Percentiles rank a stretch among this genome's conserved stretches.
phyloP scores from a whole-genome alignment of 805 yeast species.

The Lipomyces mesembrius region DNA sequence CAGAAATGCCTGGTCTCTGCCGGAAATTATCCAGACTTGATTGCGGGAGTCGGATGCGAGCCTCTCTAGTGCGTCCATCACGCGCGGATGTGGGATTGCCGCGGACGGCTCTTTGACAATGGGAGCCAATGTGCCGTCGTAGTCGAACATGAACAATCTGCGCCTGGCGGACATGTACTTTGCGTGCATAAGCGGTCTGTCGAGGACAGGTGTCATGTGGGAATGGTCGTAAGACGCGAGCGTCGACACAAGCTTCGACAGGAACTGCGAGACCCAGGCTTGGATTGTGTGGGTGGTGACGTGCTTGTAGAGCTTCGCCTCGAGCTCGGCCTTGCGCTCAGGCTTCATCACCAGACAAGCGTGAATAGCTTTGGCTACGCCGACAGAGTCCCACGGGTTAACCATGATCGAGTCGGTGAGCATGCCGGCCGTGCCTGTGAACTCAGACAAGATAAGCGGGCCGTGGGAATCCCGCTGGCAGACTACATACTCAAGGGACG shows the following conservation, averaged over 20 bases:
- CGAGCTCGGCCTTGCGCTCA: constrained; percentile 53
- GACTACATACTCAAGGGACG: constrained; percentile 88
- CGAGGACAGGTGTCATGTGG: constrained; percentile 79
- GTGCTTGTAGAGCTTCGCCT: constrained; percentile 60
- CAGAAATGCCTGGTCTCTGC: constrained; percentile 89
- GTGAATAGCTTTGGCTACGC: constrained; percentile 83
- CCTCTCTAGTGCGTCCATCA: constrained; percentile 61
- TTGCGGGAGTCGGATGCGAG: constrained; percentile 78
- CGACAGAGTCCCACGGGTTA: constrained; percentile 97
- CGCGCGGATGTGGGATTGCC: constrained; percentile 85
- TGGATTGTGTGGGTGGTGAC: constrained; percentile 77
- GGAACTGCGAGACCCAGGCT: constrained; percentile 61
- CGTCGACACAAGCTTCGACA: constrained; percentile 42
- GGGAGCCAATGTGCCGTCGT: constrained; percentile 97
- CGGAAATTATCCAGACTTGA: constrained; percentile 93
- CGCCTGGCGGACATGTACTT: constrained; percentile 65
- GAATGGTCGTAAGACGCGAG: constrained; percentile 49
- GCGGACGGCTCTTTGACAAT: constrained; percentile 98
- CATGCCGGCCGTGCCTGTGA: constrained; percentile 78
- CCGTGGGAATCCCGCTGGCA: constrained; percentile 73
- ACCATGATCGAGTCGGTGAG: constrained; percentile 62
- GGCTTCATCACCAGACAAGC: constrained; percentile 63
- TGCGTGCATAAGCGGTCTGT: constrained; percentile 65
- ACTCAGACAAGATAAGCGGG: constrained; percentile 88
- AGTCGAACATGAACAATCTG: constrained; percentile 87